phyloP scores from a whole-genome alignment of 2,329 filamentous ascomycete species.

The Aschersonia sp. region DNA sequence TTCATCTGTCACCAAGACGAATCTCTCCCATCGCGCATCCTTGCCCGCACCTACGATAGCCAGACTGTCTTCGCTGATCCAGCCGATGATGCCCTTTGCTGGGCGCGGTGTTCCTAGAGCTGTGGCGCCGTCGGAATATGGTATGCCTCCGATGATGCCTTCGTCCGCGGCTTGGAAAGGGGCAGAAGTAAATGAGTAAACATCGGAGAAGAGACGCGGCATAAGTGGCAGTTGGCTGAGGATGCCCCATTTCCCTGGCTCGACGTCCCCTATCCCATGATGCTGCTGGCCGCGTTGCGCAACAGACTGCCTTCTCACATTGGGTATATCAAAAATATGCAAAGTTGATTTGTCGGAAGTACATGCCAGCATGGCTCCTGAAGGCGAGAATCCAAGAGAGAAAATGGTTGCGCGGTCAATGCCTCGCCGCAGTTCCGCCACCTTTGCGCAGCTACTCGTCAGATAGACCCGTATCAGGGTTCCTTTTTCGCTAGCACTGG shows the following conservation, averaged over 20 bases:
- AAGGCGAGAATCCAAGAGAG: slow-evolving; percentile 76
- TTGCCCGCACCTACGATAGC: slow-evolving; percentile 65
- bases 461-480: slow-evolving; percentile 80
- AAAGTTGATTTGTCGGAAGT: slow-evolving; percentile 95
- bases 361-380: slow-evolving; percentile 65
- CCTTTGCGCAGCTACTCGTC: slow-evolving; percentile 62
- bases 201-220: slow-evolving; percentile 76
- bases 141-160: slow-evolving; percentile 28
- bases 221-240: slow-evolving; percentile 72
- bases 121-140: slow-evolving; percentile 27
- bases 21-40: slow-evolving; percentile 80
- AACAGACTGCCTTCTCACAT: slow-evolving; percentile 25
- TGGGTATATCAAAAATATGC: slow-evolving; percentile 80
- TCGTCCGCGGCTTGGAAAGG: slow-evolving; percentile 79
- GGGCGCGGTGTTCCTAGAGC: slow-evolving; percentile 39
- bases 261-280: slow-evolving; percentile 10
- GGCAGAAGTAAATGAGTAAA: slow-evolving; percentile 69
- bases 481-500: slow-evolving; percentile 81
- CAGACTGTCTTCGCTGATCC: slow-evolving; percentile 60
- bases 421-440: slow-evolving; percentile 76
- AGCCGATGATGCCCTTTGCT: slow-evolving; percentile 73
- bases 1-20: slow-evolving; percentile 52
- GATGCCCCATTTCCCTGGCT: slow-evolving; percentile 69
- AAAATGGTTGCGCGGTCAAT: slow-evolving; percentile 81
- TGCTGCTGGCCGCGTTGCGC: slow-evolving; percentile 16